Evolutionary conservation across 306 rosid species (phyloP).

Genomic region (Cajanus cajan): DNA sequence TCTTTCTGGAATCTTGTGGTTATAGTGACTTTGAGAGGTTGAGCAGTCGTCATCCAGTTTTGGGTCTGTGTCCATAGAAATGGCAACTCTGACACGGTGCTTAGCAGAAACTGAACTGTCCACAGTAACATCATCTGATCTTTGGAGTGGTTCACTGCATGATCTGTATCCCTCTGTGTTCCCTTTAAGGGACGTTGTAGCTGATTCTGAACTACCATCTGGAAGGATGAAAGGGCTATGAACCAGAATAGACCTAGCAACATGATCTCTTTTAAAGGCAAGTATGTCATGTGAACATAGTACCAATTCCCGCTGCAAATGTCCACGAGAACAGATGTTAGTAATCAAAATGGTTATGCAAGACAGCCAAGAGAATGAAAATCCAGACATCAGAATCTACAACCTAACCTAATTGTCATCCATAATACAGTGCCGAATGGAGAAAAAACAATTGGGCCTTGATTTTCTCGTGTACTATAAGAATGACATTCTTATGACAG

Average conservation of each 20-base stretch:
- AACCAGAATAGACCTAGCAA: slow-evolving; percentile 62
- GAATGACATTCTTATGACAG: not conserved
- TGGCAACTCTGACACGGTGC: slow-evolving; percentile 55
- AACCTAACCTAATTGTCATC: not conserved
- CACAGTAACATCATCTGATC: slow-evolving; percentile 91
- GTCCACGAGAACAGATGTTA: slow-evolving; percentile 26
- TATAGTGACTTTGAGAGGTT: slow-evolving; percentile 63
- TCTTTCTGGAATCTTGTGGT: slow-evolving; percentile 55
- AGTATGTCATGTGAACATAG: slow-evolving; percentile 86
- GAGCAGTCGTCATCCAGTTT: slow-evolving; percentile 85
- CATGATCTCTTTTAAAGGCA: slow-evolving; percentile 81
- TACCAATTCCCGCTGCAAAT: slow-evolving; percentile 87
- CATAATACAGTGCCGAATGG: not conserved
- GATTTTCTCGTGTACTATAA: not conserved
- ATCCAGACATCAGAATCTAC: not conserved
- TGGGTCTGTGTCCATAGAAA: slow-evolving; percentile 64
- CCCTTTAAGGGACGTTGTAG: slow-evolving; percentile 91
- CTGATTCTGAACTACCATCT: slow-evolving; percentile 94
- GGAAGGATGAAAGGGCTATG: slow-evolving; percentile 65
- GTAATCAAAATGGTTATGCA: slow-evolving; percentile 18
- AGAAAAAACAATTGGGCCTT: not conserved
- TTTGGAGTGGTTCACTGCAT: slow-evolving; percentile 81
- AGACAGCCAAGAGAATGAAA: not conserved
- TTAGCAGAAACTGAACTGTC: slow-evolving; percentile 78
- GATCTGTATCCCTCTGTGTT: slow-evolving; percentile 79